Base-by-base conservation (phyloP, 2,329 filamentous ascomycete species). In the Exophiala spinifera region DNA sequence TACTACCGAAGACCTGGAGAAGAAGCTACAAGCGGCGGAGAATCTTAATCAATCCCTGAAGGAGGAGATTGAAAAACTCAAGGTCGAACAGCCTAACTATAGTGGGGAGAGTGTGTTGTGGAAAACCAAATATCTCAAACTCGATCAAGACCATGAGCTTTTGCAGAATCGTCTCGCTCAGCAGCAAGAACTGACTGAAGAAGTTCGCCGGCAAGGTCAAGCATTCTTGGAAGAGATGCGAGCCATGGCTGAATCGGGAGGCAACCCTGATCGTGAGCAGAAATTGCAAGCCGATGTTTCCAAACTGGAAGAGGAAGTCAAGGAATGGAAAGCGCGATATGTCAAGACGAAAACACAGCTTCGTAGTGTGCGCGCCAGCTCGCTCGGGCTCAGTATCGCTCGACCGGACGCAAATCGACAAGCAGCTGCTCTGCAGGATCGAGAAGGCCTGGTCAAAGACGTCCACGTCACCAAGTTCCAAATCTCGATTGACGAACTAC, bases 401-500 rank as follows among this genome's bases (percentile, higher is more conserved):
- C 69, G 68, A 21, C 65, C 72, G 6, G 73, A 76, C 57, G 68
- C 68, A 13, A 66, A 64, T 49, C 64, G 69, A 19, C 74, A 85
- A 40, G 83, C 87, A 6, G 84, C 85, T n/a, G 82, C 81, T 46
- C 86, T 94, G 61, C 80, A 82, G 19, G 80, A 87, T 34, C 81
- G 86, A 11, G 81, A 85, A 55, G 94, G 94, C 4, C 70, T 94
- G 19, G 84, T 99, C 64, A 91, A 89, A 72, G 94, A 96, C 70
- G 82, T 96, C 11, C 88, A 96, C 68, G 84, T 99, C 61, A 96
- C 92, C 47, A 91, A 89, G 66, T 97, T 96, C 75, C 94, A 99
- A 70, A 86, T 97, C 56, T 83, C 91, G 19, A 88, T 99, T 57
- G 92, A 99, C 67, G 92, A 97, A 65, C 79, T 97, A 36, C 78